These are phyloP conservation scores for Nitzschia palea DNA, from an alignment of 108 stramenopile genomes.

Conservation along the genomic window DNA sequence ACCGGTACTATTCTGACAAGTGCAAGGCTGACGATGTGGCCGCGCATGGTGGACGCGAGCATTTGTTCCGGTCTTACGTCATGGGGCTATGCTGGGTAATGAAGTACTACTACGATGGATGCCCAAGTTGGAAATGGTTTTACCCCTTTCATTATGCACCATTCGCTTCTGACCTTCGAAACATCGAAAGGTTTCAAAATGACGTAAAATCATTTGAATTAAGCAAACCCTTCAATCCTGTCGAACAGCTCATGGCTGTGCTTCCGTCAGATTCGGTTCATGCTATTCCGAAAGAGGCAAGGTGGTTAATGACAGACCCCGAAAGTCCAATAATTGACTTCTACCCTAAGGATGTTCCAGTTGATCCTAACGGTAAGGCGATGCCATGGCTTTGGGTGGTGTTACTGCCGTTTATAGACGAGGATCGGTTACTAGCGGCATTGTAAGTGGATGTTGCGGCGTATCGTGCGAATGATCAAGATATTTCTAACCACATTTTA, in stretches of 20 bases:
- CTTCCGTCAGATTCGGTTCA: slow-evolving; percentile 93
- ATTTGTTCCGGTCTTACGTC: slow-evolving; percentile 92
- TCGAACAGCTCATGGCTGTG: slow-evolving; percentile 98
- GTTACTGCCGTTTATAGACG: slow-evolving; percentile 97
- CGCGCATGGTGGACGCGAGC: slow-evolving; percentile 85
- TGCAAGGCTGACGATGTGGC: slow-evolving; percentile 95
- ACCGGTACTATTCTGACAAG: slow-evolving; percentile 95
- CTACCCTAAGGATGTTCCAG: slow-evolving; percentile 91
- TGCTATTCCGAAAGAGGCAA: slow-evolving; percentile 90
- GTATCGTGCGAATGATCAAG: not conserved
- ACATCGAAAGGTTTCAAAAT: slow-evolving; percentile 87
- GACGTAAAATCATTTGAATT: slow-evolving; percentile 78
- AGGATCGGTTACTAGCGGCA: slow-evolving; percentile 84
- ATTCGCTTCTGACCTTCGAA: slow-evolving; percentile 96
- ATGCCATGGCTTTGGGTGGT: slow-evolving; percentile 99
- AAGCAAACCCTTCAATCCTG: slow-evolving; percentile 92
- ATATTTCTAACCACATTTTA: not conserved
- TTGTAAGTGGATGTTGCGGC: slow-evolving; percentile 45
- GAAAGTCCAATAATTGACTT: slow-evolving; percentile 97
- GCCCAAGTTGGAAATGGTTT: slow-evolving; percentile 97
- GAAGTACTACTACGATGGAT: slow-evolving; percentile 96
- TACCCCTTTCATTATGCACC: slow-evolving; percentile 99
- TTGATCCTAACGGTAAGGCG: slow-evolving; percentile 98
- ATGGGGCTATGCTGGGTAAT: slow-evolving; percentile 99
- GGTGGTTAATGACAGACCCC: slow-evolving; percentile 88